Evolutionary conservation across 2,329 filamentous ascomycete species (phyloP), one percentile per base, ranked within the genome.

Genomic region (Aspergillus fumigatus): DNA sequence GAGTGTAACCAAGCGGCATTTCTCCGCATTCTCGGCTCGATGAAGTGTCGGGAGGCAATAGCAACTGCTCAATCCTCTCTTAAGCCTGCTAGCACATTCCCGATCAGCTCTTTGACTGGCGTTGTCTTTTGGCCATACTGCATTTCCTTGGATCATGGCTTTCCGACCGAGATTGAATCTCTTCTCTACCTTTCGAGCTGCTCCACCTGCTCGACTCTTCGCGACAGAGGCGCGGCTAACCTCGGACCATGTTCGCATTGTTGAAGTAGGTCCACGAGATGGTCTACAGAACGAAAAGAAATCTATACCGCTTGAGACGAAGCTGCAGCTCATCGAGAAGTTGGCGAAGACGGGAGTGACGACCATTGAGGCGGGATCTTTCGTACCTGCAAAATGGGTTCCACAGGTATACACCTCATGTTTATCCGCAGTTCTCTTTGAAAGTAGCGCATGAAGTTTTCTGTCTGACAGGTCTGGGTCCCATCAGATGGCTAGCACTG

Each of bases 401-500:
- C 80, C 80, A 32, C 80, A 82, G 74, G 77, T 80, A 69, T 62
- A 38, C 21, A 43, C 53, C 54, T 55, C 48, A 61, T 40, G 21
- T 32, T 19, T 48, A 21, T 51, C 14, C n/a, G 19, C 17, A 19
- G 47, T 40, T 21, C 21, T 11, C n/a, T 45, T 25, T 11, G n/a
- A 19, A 19, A 51, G 14, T 4, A 47, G 27, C 23, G n/a, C 9
- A 5, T 14, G 11, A 8, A 4, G 38, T 4, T 5, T 25, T 17
- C 6, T n/a, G 32, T 49, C 25, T 55, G 48, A 48, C 23, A 14
- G 5, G 27, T 6, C 48, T 19, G 29, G 23, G 23, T 3, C 10
- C 8, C 11, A 49, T 47, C 57, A 86, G 84, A 88, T 88, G 84
- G 84, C 83, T 14, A 85, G 84, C 57, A 86, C 84, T 8, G 79